Evolutionary conservation across 768 basidiomycete genomes (phyloP).

Genomic region (Ramaria sp.): DNA sequence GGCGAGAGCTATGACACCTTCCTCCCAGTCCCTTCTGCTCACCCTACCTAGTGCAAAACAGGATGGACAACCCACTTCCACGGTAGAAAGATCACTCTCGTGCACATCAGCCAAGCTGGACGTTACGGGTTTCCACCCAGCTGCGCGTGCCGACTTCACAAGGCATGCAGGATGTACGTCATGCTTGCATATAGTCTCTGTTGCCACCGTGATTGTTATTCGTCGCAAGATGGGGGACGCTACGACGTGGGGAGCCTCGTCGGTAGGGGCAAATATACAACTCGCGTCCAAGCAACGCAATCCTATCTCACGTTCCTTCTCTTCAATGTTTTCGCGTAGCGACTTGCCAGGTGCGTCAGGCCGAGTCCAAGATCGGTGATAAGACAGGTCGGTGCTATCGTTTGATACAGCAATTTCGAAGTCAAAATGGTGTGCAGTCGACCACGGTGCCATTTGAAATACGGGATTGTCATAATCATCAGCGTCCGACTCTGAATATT

Average conservation of each 20-base stretch:
- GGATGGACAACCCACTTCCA: slow-evolving; percentile 67
- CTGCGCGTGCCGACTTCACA: slow-evolving; percentile 53
- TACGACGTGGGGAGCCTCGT: slow-evolving; percentile 48
- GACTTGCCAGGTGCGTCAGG: slow-evolving; percentile 60
- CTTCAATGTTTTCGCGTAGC: slow-evolving; percentile 62
- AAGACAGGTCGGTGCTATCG: neutral
- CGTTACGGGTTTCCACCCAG: slow-evolving; percentile 29
- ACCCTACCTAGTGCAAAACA: slow-evolving; percentile 57
- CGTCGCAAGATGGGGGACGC: slow-evolving; percentile 16
- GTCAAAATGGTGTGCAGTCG: neutral
- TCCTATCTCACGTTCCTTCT: slow-evolving; percentile 60
- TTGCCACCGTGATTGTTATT: slow-evolving; percentile 14
- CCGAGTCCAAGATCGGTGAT: slow-evolving; percentile 33
- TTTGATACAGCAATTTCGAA: neutral
- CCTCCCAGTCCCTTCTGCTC: slow-evolving; percentile 50
- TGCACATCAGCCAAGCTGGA: slow-evolving; percentile 25
- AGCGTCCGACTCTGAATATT: neutral
- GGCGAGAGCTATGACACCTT: slow-evolving; percentile 21
- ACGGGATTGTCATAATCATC: neutral
- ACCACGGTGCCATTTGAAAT: no score
- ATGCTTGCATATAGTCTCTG: slow-evolving; percentile 39
- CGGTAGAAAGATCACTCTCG: slow-evolving; percentile 18
- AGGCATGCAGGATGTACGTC: slow-evolving; percentile 64
- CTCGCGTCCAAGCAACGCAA: slow-evolving; percentile 60
- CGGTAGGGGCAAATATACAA: slow-evolving; percentile 67